Evolutionary conservation across 1,139 yeast genomes (phyloP).

Genomic region (Yamadazyma jaroonii): DNA sequence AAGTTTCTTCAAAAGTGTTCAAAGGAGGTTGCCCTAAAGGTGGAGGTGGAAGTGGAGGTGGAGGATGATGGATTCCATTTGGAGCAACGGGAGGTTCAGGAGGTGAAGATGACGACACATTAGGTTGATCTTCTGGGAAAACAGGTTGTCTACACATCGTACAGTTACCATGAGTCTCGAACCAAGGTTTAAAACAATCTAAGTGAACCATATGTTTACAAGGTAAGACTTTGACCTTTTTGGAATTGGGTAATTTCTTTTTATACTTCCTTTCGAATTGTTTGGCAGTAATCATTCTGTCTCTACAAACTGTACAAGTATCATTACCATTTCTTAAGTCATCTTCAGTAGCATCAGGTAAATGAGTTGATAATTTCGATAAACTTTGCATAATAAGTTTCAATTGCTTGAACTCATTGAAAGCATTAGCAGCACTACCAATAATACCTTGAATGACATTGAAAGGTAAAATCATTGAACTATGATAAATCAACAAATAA

Average conservation of each 20-base stretch:
- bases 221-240: slow-evolving; percentile 67
- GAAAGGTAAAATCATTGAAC: slow-evolving; percentile 60
- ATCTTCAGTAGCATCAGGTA: slow-evolving; percentile 56
- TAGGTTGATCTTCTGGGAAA: slow-evolving; percentile 15
- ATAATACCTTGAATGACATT: slow-evolving; percentile 68
- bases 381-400: slow-evolving; percentile 58
- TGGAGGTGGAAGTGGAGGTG: too few relatives aligned
- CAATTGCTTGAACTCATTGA: slow-evolving; percentile 51
- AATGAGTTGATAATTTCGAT: slow-evolving; percentile 60
- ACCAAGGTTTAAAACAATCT: slow-evolving; percentile 91
- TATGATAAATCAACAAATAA: slow-evolving; percentile 43
- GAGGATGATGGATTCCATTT: too few relatives aligned
- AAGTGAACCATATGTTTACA: slow-evolving; percentile 90
- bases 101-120: too few relatives aligned
- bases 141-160: slow-evolving; percentile 90
- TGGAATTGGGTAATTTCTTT: slow-evolving; percentile 34
- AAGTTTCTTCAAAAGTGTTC: too few relatives aligned
- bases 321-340: slow-evolving; percentile 62
- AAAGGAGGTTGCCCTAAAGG: too few relatives aligned
- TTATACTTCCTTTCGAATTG: slow-evolving; percentile 20
- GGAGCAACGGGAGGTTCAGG: too few relatives aligned
- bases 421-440: slow-evolving; percentile 48
- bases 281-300: slow-evolving; percentile 60
- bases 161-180: slow-evolving; percentile 86
- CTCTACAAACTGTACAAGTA: slow-evolving; percentile 81